A percentile compares a stretch with the other conserved stretches of the same genome.
These are phyloP conservation scores for Saxispiralis lemnorum DNA, from an alignment of 495 filamentous ascomycete genomes.

Conservation along the genomic window DNA sequence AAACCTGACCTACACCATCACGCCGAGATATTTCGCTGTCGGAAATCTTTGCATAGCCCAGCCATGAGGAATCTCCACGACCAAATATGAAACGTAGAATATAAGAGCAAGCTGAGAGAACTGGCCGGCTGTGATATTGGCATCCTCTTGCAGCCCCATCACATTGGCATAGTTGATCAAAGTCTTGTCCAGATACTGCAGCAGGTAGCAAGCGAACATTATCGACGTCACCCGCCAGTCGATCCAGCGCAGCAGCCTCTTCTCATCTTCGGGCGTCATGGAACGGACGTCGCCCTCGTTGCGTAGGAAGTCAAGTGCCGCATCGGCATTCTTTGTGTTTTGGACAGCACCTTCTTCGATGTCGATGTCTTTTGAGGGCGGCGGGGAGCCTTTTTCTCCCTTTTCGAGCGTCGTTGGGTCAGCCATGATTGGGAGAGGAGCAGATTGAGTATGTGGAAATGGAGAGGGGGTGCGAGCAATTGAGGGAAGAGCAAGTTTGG, in stretches of 20 bases:
- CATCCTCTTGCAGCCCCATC: conserved; percentile 12
- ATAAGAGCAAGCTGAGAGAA: conserved; percentile 5
- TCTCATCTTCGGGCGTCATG: conserved; percentile 9
- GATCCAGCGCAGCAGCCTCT: conserved; percentile 11
- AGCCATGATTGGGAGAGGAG: no score
- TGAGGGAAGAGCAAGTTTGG: no score
- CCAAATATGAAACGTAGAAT: conserved; percentile 13
- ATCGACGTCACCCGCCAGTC: conserved; percentile 17
- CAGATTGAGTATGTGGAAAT: no score
- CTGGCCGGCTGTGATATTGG: conserved; percentile 4
- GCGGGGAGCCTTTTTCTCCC: no score
- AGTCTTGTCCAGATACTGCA: conserved; percentile 19
- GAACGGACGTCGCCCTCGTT: conserved; percentile 5
- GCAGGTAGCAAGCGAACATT: conserved; percentile 16
- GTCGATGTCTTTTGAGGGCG: no score
- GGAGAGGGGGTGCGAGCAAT: no score
- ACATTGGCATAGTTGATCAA: conserved; percentile 14
- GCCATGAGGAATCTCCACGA: conserved; percentile 8
- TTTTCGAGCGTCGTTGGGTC: no score
- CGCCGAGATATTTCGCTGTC: conserved; percentile 6
- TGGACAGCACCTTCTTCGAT: no score
- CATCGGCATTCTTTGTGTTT: conserved; percentile 12
- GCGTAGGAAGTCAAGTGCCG: conserved; percentile 14
- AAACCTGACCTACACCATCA: no score
- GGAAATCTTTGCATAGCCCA: conserved; percentile 8